These are phyloP conservation scores for Dalechampia spathulata DNA, from an alignment of 441 rosid species.

Conservation along the genomic window DNA sequence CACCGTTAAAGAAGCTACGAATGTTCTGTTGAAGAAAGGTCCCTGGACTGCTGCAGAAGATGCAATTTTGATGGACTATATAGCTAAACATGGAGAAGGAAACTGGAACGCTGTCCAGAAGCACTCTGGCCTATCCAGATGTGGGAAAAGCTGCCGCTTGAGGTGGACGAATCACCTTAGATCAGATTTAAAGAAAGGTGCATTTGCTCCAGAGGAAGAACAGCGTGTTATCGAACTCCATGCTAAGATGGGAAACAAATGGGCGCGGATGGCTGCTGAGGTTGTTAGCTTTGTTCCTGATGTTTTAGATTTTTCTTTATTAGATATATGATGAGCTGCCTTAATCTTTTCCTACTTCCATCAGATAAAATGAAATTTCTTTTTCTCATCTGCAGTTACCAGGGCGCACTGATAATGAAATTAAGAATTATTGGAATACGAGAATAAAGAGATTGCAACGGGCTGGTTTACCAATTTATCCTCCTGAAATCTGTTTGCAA, in stretches of 20 bases:
- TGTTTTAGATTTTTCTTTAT: neutral
- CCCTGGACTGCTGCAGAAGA: slow-evolving; percentile 98
- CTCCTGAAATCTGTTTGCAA: slow-evolving; percentile 68
- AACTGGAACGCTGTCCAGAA: slow-evolving; percentile 98
- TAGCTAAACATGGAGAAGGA: slow-evolving; percentile 94
- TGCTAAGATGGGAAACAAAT: slow-evolving; percentile 93
- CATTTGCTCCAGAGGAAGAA: slow-evolving; percentile 88
- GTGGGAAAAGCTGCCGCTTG: slow-evolving; percentile 97
- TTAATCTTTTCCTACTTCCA: neutral
- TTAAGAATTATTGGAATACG: slow-evolving; percentile 98
- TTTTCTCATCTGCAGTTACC: slow-evolving; percentile 51
- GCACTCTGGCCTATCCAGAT: slow-evolving; percentile 81
- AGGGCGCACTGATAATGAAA: slow-evolving; percentile 98
- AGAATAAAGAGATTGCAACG: slow-evolving; percentile 90
- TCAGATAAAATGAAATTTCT: neutral
- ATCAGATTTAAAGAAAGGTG: slow-evolving; percentile 96
- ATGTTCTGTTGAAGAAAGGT: slow-evolving; percentile 69
- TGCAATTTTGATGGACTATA: slow-evolving; percentile 74
- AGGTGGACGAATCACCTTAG: slow-evolving; percentile 97
- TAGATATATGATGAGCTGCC: no score
- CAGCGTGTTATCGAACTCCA: slow-evolving; percentile 77
- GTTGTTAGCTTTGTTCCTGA: slow-evolving; percentile 34
- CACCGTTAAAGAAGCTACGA: slow-evolving; percentile 32
- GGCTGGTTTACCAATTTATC: slow-evolving; percentile 95
- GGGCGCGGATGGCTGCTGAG: slow-evolving; percentile 98